Evolutionary conservation across 2,329 filamentous ascomycete genomes (phyloP), one percentile per base, ranked within the genome.

Genomic region (Atkinsonella hypoxylon): DNA sequence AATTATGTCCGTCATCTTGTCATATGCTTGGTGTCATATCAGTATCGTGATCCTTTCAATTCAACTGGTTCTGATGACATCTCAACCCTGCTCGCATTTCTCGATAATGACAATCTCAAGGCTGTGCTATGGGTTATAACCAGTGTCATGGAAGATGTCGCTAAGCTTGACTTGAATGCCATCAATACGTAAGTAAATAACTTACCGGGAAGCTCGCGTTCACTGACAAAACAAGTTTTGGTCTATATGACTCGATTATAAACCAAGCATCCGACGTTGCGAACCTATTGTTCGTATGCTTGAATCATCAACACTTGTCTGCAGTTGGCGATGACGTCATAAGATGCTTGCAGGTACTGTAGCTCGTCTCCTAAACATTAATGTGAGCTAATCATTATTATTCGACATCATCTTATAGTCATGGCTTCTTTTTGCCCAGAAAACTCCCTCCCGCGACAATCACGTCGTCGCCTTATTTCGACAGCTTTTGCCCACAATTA

Each of bases 361-460:
- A 51, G 42, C 41, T 45, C 17, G 8, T 18, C 15, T 8, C 15
- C 11, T 45, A 26, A 7, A 12, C 4, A 40, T 18, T 18, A 12
- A 39, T 12, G 12, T 22, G 26, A 47, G 20, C 22, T 2, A 26
- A 3, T 10, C 20, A 12, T 22, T 20, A 20, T 20, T 8, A 26
- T 42, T 22, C 47, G 13, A n/a, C 32, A 26, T n/a, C 6, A 17
- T 15, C 51, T 40, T 41, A 4, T 44, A 86, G 82, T 77, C 83
- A 4, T 91, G 86, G 85, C 76, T 89, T 32, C 74, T 80, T 57
- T 89, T 89, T 60, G 82, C 81, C 5, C 84, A 89, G 58, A 76
- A 79, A 34, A 73, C 78, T 30, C 80, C 81, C 47, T 69, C 76
- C 3, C 74, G 76, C 44, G 75, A 77, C 34, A 75, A 75, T 15